Evolutionary conservation across 257 asterid genomes (phyloP).

Genomic region (Osmanthus fragrans): DNA sequence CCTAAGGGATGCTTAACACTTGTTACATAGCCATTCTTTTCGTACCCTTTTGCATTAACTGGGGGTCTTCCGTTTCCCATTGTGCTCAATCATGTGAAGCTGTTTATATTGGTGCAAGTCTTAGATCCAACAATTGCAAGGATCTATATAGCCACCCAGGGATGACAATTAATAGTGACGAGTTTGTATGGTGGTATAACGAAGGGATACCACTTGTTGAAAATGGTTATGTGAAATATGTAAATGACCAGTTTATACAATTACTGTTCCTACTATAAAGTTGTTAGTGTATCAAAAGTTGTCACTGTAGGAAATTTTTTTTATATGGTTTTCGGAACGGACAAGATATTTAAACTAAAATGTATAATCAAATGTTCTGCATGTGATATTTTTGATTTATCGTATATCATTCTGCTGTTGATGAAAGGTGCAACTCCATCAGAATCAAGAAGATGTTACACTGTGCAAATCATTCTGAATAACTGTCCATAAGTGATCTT

Average conservation of each 20-base stretch:
- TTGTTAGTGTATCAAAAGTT: neutral
- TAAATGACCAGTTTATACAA: neutral
- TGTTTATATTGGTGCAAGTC: neutral
- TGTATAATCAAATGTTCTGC: neutral
- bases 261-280: neutral
- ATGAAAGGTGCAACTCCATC: neutral
- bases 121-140: neutral
- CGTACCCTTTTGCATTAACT: neutral
- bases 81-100: neutral
- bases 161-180: neutral
- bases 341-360: neutral
- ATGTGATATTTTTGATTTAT: too few species aligned
- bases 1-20: neutral
- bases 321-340: neutral
- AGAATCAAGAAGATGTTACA: neutral
- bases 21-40: neutral
- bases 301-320: too few species aligned
- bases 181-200: neutral
- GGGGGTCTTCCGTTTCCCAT: neutral
- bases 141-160: neutral
- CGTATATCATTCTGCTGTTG: neutral
- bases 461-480: neutral
- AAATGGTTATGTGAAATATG: neutral
- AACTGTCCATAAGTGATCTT: neutral
- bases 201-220: neutral